phyloP scores from a whole-genome alignment of 352 stramenopile genomes.

The Pelagophyceae sp. region DNA sequence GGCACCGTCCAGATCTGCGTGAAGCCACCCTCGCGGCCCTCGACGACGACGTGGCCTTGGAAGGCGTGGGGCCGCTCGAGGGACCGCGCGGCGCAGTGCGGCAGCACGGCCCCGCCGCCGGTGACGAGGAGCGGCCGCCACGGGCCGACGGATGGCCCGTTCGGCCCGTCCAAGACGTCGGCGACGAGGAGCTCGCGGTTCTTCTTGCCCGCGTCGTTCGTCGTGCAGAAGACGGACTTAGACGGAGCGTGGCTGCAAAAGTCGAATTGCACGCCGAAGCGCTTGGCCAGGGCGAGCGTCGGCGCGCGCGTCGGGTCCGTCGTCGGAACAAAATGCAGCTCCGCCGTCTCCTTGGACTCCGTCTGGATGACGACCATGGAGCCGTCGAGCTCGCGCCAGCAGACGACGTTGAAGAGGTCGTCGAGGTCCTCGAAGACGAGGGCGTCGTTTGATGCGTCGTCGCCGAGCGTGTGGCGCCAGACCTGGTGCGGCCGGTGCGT shows the following conservation, averaged over 20 bases:
- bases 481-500: constrained; percentile 82
- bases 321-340: constrained; percentile 66
- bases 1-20: constrained; percentile 56
- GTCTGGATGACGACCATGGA: constrained; percentile 64
- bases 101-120: not conserved
- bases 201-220: constrained; percentile 77
- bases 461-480: constrained; percentile 73
- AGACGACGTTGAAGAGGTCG: constrained; percentile 73
- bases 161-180: not conserved
- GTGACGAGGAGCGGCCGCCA: not conserved
- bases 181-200: constrained; percentile 78
- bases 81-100: constrained; percentile 21
- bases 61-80: constrained; percentile 75
- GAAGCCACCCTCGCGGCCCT: constrained; percentile 68
- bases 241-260: constrained; percentile 64
- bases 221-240: constrained; percentile 79
- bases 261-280: constrained; percentile 62
- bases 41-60: constrained; percentile 67
- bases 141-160: no score
- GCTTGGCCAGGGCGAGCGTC: constrained; percentile 53
- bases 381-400: not conserved
- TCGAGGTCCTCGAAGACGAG: constrained; percentile 87
- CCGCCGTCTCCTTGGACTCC: constrained; percentile 77
- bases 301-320: constrained; percentile 44
- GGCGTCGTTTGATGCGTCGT: constrained; percentile 51